These are phyloP conservation scores for Plantago elongata DNA, from an alignment of 257 asterid genomes.

Conservation along the genomic window DNA sequence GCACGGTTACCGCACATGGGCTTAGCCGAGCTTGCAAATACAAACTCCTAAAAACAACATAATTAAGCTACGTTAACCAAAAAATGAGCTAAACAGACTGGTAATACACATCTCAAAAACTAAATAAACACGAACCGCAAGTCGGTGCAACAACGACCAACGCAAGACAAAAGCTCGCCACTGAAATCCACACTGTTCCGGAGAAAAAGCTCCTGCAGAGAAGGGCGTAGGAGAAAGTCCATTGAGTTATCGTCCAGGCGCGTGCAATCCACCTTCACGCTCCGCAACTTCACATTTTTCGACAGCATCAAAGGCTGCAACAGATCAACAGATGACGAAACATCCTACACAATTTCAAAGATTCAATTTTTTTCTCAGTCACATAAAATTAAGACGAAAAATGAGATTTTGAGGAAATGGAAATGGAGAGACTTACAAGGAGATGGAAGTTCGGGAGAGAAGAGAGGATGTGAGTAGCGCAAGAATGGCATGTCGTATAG, in stretches of 20 bases:
- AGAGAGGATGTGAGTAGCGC: constrained; percentile 56
- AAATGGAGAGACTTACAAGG: constrained; percentile 39
- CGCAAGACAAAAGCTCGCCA: constrained; percentile 62
- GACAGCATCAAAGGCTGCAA: constrained; percentile 64
- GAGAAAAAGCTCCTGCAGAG: constrained; percentile 68
- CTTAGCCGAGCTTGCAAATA: too few relatives aligned
- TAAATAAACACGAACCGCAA: constrained; percentile 52
- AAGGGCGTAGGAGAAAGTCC: constrained; percentile 49
- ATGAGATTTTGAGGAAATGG: not conserved
- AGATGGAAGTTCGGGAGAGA: constrained; percentile 72
- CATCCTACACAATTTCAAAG: constrained; percentile 35
- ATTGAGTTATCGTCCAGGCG: constrained; percentile 78
- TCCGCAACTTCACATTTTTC: constrained; percentile 53
- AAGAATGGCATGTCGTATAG: constrained; percentile 60
- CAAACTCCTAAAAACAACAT: not conserved
- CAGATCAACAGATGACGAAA: constrained; percentile 60
- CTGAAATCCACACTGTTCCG: constrained; percentile 71
- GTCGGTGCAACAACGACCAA: constrained; percentile 66
- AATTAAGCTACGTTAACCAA: not conserved
- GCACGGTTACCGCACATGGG: too few relatives aligned
- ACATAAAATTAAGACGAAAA: not conserved
- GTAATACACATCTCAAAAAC: not conserved
- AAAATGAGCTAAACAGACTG: not conserved
- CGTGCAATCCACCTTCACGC: constrained; percentile 74
- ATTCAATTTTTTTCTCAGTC: not conserved